Base-by-base conservation (phyloP, 75 land plant species). In the Pinus albicaulis region DNA sequence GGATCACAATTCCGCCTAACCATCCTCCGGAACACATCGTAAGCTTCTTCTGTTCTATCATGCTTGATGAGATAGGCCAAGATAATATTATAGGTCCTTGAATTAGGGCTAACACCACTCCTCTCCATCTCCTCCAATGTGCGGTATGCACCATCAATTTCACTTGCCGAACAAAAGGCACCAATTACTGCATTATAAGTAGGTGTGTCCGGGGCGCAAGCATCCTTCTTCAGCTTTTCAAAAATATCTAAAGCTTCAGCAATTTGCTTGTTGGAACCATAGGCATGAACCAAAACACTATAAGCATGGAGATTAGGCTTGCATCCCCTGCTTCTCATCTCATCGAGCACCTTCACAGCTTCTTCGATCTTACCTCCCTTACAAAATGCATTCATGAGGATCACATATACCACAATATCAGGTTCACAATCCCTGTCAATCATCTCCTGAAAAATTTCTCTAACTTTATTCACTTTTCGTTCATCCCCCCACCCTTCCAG, bases 161-260 rank as follows among this genome's bases (percentile, higher is more conserved):
- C 26, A 74, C 12, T 7, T 8, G 76, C 80, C 73, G 76, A 80
- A 53, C 89, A 90, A 38, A 87, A 90, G 23, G 90, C 55, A 17
- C 87, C 89, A 26, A 87, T 81, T 55, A 90, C 56, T 14, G 89
- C 87, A 79, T 87, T 90, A 15, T 85, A 85, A 59, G 89, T 87
- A 17, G 87, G 87, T 2, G 71, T 34, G 53, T 87, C 92, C 0
- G 86, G 84, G 0, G 44, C 41, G 64, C 82, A 80, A 3, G 87
- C 87, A 57, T 66, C 65, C 15, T 70, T 74, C 80, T 87, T 89
- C 16, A 80, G 79, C 22, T 6, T 59, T 58, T 78, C 72, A 25
- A 86, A 89, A 60, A 76, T 81, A 64, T 82, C 55, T 28, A 89
- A 71, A 0, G 91, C 91, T 48, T 89, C 86, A 61, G 68, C 69